Percentiles rank a stretch among this genome's conserved stretches.
Evolutionary conservation across 306 rosid genomes (phyloP).

Genomic region (Dalbergia cochinchinensis): DNA sequence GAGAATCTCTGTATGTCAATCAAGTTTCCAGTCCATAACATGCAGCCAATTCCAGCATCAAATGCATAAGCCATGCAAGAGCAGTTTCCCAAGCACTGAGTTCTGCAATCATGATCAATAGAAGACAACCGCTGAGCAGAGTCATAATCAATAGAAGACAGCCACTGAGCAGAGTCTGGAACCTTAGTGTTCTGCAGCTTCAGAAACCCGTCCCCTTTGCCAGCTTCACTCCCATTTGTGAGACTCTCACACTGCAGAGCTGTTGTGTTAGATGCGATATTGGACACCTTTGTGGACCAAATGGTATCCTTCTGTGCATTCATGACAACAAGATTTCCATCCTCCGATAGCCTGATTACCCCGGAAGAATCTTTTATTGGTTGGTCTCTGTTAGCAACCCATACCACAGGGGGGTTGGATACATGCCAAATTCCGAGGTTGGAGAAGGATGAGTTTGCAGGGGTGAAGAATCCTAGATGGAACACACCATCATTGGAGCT

Average conservation of each 20-base stretch:
- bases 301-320: slow-evolving; percentile 35
- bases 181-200: slow-evolving; percentile 5
- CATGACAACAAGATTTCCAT: slow-evolving; percentile 51
- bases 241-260: slow-evolving; percentile 1
- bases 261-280: not conserved
- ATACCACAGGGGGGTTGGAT: slow-evolving; percentile 5
- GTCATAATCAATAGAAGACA: not conserved
- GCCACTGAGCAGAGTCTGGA: slow-evolving; percentile 3
- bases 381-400: slow-evolving; percentile 65
- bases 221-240: not conserved
- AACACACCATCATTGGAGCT: slow-evolving; percentile 32
- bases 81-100: slow-evolving; percentile 34
- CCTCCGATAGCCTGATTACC: slow-evolving; percentile 32
- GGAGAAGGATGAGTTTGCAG: slow-evolving; percentile 36
- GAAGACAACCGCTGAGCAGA: not conserved
- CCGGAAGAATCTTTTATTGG: slow-evolving; percentile 50
- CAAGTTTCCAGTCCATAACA: slow-evolving; percentile 24
- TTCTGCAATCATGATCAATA: not conserved
- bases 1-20: slow-evolving; percentile 33
- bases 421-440: slow-evolving; percentile 60
- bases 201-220: slow-evolving; percentile 3
- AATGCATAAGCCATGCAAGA: slow-evolving; percentile 39
- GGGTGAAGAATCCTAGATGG: slow-evolving; percentile 62
- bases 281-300: slow-evolving; percentile 54
- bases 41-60: slow-evolving; percentile 38